Evolutionary conservation across 108 stramenopile species (phyloP).

Genomic region (Cyclotella sp.): DNA sequence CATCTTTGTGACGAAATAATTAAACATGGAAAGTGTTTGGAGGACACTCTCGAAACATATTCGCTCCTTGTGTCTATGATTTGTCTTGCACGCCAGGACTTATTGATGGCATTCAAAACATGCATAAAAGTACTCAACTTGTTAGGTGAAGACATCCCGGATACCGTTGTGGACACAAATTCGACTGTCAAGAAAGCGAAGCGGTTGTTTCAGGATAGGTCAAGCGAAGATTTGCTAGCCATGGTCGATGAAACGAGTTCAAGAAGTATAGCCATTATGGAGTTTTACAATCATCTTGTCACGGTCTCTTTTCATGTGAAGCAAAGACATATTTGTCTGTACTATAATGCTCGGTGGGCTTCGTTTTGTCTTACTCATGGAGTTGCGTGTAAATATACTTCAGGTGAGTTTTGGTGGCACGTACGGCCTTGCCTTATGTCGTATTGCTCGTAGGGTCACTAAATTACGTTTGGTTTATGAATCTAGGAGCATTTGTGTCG

Average conservation of each 20-base stretch:
- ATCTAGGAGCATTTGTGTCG: not conserved
- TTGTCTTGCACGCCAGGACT: constrained; percentile 14
- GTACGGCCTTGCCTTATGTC: too few species aligned
- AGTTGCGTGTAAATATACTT: not conserved
- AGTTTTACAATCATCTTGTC: not conserved
- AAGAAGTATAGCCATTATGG: not conserved
- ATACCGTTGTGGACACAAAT: not conserved
- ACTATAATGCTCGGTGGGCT: not conserved
- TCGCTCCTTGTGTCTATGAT: not conserved
- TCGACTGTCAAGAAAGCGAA: not conserved
- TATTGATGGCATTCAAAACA: constrained; percentile 14
- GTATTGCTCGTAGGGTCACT: not conserved
- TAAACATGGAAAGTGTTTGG: constrained; percentile 1
- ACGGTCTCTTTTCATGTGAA: not conserved
- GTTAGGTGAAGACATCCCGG: constrained; percentile 30
- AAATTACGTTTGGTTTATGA: too few species aligned
- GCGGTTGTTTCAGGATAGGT: not conserved
- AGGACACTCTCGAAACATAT: too few species aligned
- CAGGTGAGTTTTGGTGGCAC: too few species aligned
- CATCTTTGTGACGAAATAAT: not conserved
- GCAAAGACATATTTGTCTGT: not conserved
- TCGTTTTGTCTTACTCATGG: not conserved
- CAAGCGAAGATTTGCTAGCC: constrained; percentile 5
- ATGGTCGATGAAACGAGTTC: not conserved
- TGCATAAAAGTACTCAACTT: constrained; percentile 29